Evolutionary conservation across 176 grass and related monocot genomes (phyloP).

Genomic region (Chloris gayana): DNA sequence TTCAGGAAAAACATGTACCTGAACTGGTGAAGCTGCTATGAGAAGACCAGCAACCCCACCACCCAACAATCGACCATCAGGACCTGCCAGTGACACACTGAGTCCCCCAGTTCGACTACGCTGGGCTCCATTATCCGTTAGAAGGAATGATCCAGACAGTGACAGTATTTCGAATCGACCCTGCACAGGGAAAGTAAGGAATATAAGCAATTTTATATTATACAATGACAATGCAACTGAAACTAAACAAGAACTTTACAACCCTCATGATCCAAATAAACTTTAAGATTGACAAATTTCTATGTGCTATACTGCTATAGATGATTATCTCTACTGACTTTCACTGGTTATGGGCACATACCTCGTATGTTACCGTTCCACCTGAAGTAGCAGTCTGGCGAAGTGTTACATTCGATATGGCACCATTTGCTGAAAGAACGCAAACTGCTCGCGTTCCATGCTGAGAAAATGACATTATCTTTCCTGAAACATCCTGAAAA

Average conservation of each 20-base stretch:
- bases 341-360: constrained; percentile 37
- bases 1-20: constrained; percentile 54
- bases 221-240: background rate
- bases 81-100: constrained; percentile 85
- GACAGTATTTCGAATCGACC: constrained; percentile 96
- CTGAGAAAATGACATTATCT: constrained; percentile 97
- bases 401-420: constrained; percentile 97
- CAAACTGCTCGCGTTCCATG: constrained; percentile 80
- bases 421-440: constrained; percentile 95
- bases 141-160: constrained; percentile 83
- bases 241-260: constrained; percentile 9
- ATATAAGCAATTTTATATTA: constrained; percentile 22
- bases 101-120: constrained; percentile 88
- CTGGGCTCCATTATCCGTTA: constrained; percentile 71
- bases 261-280: background rate
- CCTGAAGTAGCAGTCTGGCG: constrained; percentile 91
- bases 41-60: constrained; percentile 89
- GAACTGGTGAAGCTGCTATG: constrained; percentile 89
- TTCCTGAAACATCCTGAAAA: constrained; percentile 87
- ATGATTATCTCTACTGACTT: background rate
- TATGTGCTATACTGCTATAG: background rate
- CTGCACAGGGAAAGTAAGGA: constrained; percentile 36
- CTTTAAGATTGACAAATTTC: background rate
- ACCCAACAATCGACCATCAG: constrained; percentile 91
- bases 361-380: constrained; percentile 99